Evolutionary conservation across 768 basidiomycete species (phyloP), one percentile per base, ranked within the genome.

Genomic region (Termitomyces sp.): DNA sequence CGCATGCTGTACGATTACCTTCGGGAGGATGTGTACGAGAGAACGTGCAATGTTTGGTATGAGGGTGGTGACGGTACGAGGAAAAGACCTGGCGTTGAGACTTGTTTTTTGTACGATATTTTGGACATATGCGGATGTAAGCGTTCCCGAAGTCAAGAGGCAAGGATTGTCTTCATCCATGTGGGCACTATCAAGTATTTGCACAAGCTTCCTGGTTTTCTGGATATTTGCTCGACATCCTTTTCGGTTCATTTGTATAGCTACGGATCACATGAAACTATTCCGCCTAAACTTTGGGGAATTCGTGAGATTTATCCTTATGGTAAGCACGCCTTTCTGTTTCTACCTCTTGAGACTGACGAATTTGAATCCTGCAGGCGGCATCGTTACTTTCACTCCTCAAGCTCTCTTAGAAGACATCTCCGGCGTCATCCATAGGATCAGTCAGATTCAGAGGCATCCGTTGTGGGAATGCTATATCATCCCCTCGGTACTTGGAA

Each of bases 361-460:
- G 2, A 30, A 30, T 30, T 4, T 4, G 6, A 30, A 6, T 46
- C 10, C 9, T 24, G 6, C 13, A 92, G 90, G 90, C 45, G 90
- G 90, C 3, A 70, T 92, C 58, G 77, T 85, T 3, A 89, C 88
- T 0, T 87, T 92, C 57, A 86, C 85, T n/a, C 78, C 89, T 2
- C 72, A 72, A 53, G 86, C 83, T 22, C 74, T 92, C 51, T 59
- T 77, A 10, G 77, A 81, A 43, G 77, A 86, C 65, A 80, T 82
- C 6, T 48, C 75, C 35, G 80, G 76, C 14, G 70, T 82, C 13
- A 68, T 74, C 49, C 66, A 80, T 16, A 69, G 78, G 12, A 82
- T 92, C 44, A 69, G 67, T n/a, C 73, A 80, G 61, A 69, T 88
- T 22, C 68, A 73, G 47, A 73, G 78, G 40, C 88, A 90, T 64